Conservation (phyloP, 306 rosid species). For the Sesbania bispinosa region DNA sequence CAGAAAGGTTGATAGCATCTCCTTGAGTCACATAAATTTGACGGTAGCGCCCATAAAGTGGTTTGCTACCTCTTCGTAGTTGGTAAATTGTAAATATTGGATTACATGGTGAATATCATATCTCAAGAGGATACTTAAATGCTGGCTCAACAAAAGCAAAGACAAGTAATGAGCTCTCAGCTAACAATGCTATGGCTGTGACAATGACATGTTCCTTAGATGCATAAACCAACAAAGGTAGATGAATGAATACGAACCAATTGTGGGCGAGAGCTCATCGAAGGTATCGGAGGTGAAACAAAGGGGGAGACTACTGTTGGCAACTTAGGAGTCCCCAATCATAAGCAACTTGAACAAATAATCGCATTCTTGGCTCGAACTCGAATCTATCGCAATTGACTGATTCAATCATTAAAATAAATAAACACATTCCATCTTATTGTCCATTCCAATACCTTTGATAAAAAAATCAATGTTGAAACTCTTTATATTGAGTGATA, state of each 20-base stretch:
- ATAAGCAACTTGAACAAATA: conserved; percentile 82
- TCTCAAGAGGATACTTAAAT: too few relatives aligned
- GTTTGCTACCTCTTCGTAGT: too few relatives aligned
- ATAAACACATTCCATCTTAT: background rate
- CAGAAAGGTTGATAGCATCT: conserved; percentile 55
- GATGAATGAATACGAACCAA: conserved; percentile 40
- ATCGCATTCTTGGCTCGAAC: conserved; percentile 71
- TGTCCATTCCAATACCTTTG: background rate
- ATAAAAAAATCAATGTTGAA: background rate
- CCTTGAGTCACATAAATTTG: conserved; percentile 46
- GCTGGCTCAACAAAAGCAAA: background rate
- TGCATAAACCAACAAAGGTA: background rate
- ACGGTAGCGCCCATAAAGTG: conserved; percentile 73
- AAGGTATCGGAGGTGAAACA: conserved; percentile 75
- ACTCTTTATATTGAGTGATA: background rate
- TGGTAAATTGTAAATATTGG: too few relatives aligned
- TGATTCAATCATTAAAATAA: conserved; percentile 10
- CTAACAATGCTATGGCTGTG: background rate
- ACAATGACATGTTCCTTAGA: background rate
- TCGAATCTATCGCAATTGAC: conserved; percentile 52
- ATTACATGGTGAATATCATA: too few relatives aligned
- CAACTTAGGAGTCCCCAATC: conserved; percentile 97
- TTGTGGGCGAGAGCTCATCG: conserved; percentile 90
- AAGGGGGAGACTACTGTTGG: conserved; percentile 90
- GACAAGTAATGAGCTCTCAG: background rate